Evolutionary conservation across 192 early-diverging fungal genomes (phyloP), one percentile per base, ranked within the genome.

Genomic region (Piromyces sp.): DNA sequence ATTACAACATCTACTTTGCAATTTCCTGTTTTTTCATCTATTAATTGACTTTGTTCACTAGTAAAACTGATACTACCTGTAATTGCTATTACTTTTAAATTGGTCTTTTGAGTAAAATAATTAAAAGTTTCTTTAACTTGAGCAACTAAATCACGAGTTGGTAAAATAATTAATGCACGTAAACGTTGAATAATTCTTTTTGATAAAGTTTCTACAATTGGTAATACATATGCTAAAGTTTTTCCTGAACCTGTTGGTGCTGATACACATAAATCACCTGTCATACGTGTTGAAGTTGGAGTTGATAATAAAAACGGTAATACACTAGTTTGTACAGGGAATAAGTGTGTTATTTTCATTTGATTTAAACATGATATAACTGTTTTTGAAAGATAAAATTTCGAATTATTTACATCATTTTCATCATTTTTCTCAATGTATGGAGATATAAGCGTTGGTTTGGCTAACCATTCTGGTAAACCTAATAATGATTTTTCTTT

Each of bases 171-270:
- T 7, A 99, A 86, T 9, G 95, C 96, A 9, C 97, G 89, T 42
- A 98, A 87, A 36, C 96, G 90, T 12, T 92, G 90, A 7, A 97
- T 90, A 29, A 94, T 85, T 22, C 97, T 90, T 37, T 86, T 84
- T 14, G 91, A 89, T 28, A 99, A 85, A 79, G 92, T 90, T 85
- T 95, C 95, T 30, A 98, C 90, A 81, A 99, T 95, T 2, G 97
- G 97, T 26, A 99, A 83, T 11, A 95, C 96, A 89, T 96, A 99
- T 0, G 96, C 95, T 40, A 99, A 86, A 4, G 97, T 99, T 85
- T 99, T 99, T 30, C 97, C 97, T 79, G 93, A 94, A 33, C 97
- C 97, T 1, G 97, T 99, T 0, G 96, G 94, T 28, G 96, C 94
- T 14, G 96, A 96, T 22, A 99, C 95, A 83, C 95, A 96, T 30